Conservation (phyloP, 1,139 yeast genomes). For the Casaregolazyma suthepensis region DNA sequence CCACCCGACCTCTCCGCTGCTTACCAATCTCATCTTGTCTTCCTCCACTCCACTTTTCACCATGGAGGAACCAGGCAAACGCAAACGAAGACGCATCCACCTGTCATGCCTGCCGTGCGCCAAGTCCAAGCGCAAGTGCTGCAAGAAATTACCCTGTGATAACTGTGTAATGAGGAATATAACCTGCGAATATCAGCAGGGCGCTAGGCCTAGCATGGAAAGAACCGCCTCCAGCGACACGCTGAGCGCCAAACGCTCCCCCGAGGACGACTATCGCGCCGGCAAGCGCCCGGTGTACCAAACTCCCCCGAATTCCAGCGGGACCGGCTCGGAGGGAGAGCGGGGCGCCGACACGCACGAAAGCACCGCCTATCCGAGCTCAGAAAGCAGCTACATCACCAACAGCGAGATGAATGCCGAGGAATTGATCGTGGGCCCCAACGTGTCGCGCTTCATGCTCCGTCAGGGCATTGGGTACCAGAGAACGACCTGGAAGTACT, state of each 20-base stretch:
- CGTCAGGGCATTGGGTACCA: constrained; percentile 18
- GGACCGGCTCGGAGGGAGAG: neutral
- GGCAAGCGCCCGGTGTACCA: neutral
- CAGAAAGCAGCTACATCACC: neutral
- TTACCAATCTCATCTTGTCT: neutral
- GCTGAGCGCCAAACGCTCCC: neutral
- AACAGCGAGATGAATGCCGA: neutral
- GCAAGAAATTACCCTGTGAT: constrained; percentile 17
- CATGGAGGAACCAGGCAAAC: neutral
- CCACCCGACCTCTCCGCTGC: neutral
- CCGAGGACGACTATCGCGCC: neutral
- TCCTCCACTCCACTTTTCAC: neutral
- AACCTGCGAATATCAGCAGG: constrained; percentile 16
- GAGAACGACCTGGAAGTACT: constrained; percentile 15
- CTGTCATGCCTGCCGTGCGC: constrained; percentile 20
- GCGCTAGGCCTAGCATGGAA: constrained; percentile 1
- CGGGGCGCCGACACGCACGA: neutral
- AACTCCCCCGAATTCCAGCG: neutral
- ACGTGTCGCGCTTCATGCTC: constrained; percentile 12
- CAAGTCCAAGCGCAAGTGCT: constrained; percentile 19
- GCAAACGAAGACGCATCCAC: constrained; percentile 16
- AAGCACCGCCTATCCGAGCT: neutral
- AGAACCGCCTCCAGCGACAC: neutral
- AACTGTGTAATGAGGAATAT: constrained; percentile 18
- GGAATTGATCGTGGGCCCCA: neutral